These are phyloP conservation scores for Trametes hirsuta DNA, from an alignment of 1,284 basidiomycete species.

Conservation along the genomic window DNA sequence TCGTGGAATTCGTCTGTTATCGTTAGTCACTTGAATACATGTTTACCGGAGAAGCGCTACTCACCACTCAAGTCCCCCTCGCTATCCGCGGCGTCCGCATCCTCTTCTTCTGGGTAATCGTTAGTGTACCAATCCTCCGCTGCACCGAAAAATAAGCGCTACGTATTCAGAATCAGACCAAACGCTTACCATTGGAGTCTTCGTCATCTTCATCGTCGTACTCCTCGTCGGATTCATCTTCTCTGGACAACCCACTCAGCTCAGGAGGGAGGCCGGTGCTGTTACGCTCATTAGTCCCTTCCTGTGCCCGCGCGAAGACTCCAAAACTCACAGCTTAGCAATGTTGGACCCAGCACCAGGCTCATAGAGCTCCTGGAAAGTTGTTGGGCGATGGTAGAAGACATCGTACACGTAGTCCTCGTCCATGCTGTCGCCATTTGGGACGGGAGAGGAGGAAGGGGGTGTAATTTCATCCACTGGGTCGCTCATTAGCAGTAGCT, in stretches of 20 bases:
- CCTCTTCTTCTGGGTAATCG: slow-evolving; percentile 78
- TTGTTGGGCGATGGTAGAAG: slow-evolving; percentile 68
- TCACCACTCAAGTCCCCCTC: slow-evolving; percentile 47
- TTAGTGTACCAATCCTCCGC: slow-evolving; percentile 83
- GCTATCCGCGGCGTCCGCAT: slow-evolving; percentile 38
- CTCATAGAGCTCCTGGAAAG: slow-evolving; percentile 59
- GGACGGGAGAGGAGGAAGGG: slow-evolving; percentile 16
- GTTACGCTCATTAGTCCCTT: slow-evolving; percentile 3
- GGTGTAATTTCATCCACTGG: slow-evolving; percentile 23
- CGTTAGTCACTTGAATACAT: background rate
- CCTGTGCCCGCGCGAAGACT: background rate
- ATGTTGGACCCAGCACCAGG: slow-evolving; percentile 49
- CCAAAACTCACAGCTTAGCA: slow-evolving; percentile 60
- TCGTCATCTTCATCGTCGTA: slow-evolving; percentile 81
- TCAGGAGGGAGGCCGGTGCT: slow-evolving; percentile 66
- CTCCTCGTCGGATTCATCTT: slow-evolving; percentile 68
- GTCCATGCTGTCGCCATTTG: slow-evolving; percentile 19
- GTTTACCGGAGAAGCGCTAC: background rate
- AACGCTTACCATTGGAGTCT: slow-evolving; percentile 70
- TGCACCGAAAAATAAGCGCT: slow-evolving; percentile 30
- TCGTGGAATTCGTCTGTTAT: slow-evolving; percentile 27
- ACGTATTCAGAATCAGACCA: background rate
- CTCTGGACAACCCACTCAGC: slow-evolving; percentile 51
- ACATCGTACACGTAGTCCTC: slow-evolving; percentile 80
- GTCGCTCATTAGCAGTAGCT: slow-evolving; percentile 10